Evolutionary conservation across 1,284 basidiomycete species (phyloP).

Genomic region (Cryptococcus sp.): DNA sequence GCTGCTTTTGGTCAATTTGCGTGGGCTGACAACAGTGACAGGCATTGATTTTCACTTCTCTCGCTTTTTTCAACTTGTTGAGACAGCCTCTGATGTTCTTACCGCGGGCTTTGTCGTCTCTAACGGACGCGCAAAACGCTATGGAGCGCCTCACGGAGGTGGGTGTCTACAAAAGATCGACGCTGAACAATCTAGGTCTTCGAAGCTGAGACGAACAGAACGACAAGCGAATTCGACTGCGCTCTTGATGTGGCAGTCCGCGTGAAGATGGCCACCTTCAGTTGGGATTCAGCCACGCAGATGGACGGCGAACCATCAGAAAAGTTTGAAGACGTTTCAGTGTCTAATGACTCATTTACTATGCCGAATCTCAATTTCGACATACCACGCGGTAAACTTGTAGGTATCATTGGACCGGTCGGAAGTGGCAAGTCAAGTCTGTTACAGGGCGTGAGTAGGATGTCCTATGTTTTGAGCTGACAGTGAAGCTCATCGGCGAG

Average conservation of each 20-base stretch:
- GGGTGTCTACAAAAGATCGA: background rate
- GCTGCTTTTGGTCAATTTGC: background rate
- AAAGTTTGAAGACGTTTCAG: too few species aligned
- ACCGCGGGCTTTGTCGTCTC: conserved; percentile 65
- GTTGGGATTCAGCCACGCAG: conserved; percentile 23
- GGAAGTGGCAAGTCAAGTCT: conserved; percentile 64
- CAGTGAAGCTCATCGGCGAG: conserved; percentile 62
- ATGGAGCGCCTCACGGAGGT: conserved; percentile 58
- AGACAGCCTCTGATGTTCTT: conserved; percentile 71
- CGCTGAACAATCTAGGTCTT: conserved; percentile 56
- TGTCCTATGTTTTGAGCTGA: background rate
- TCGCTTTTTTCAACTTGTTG: conserved; percentile 68
- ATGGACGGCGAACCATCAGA: background rate
- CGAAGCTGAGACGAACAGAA: conserved; percentile 61
- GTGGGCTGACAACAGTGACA: conserved; percentile 8
- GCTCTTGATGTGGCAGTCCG: conserved; percentile 59
- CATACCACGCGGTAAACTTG: conserved; percentile 63
- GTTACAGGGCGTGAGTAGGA: conserved; percentile 61
- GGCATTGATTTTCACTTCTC: conserved; percentile 67
- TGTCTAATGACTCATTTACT: conserved; percentile 55
- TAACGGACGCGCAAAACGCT: conserved; percentile 67
- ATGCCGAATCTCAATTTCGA: conserved; percentile 61
- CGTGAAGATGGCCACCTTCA: conserved; percentile 63
- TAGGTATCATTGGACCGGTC: conserved; percentile 68
- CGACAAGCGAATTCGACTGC: conserved; percentile 55